These are phyloP conservation scores for Mycena maculata DNA, from an alignment of 768 basidiomycete genomes.

Conservation along the genomic window DNA sequence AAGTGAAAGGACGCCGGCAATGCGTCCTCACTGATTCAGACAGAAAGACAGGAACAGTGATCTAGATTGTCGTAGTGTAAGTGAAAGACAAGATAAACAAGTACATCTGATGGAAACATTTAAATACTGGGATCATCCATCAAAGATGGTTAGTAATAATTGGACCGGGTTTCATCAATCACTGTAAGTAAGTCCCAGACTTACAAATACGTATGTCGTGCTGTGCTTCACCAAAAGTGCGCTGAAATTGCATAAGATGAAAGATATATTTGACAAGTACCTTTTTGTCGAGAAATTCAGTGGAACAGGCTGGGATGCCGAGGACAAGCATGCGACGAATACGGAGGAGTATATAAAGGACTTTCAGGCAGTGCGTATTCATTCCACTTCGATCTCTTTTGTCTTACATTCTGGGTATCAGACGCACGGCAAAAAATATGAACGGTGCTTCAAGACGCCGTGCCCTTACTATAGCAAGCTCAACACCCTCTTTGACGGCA, in stretches of 20 bases:
- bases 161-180: too few relatives aligned
- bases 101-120: too few relatives aligned
- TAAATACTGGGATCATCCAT: too few relatives aligned
- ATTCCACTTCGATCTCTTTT: background rate
- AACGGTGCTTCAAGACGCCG: background rate
- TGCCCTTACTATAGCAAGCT: conserved; percentile 7
- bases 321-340: conserved; percentile 1
- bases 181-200: too few relatives aligned
- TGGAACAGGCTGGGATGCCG: conserved; percentile 8
- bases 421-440: conserved; percentile 7
- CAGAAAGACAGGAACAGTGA: too few relatives aligned
- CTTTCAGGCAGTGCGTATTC: conserved; percentile 1
- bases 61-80: too few relatives aligned
- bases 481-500: background rate
- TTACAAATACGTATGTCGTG: too few relatives aligned
- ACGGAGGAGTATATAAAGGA: background rate
- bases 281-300: background rate
- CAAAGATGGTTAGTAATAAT: too few relatives aligned
- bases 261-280: background rate
- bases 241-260: background rate
- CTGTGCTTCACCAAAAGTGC: too few relatives aligned
- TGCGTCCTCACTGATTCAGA: too few relatives aligned
- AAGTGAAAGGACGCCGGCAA: too few relatives aligned
- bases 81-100: too few relatives aligned
- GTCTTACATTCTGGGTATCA: background rate